Evolutionary conservation across 2,329 filamentous ascomycete species (phyloP).

Genomic region (Colletotrichum acutatum): DNA sequence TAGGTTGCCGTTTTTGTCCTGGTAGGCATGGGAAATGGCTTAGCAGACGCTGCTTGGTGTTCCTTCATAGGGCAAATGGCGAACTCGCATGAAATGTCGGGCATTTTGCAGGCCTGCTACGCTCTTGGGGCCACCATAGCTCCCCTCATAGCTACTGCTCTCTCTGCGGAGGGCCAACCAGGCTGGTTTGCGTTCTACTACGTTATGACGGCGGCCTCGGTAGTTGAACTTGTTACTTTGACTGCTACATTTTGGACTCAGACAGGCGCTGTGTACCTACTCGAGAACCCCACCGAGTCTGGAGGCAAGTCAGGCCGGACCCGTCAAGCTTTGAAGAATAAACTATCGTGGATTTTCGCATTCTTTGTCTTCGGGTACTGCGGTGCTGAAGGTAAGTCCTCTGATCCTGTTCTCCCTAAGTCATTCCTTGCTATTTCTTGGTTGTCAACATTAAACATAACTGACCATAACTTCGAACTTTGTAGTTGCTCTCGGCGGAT

Average conservation of each 20-base stretch:
- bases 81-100: constrained; percentile 77
- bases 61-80: constrained; percentile 76
- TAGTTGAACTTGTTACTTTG: neutral
- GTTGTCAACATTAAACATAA: too few species aligned
- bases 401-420: too few species aligned
- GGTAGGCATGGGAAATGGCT: constrained; percentile 76
- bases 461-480: neutral
- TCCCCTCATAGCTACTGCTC: constrained; percentile 75
- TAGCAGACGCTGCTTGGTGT: constrained; percentile 70
- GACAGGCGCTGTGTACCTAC: neutral
- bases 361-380: neutral
- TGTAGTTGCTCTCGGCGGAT: constrained; percentile 74
- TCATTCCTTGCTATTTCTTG: too few species aligned
- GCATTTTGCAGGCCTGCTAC: constrained; percentile 77
- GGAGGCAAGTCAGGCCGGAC: neutral
- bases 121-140: constrained; percentile 76
- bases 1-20: constrained; percentile 73
- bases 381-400: neutral
- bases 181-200: neutral
- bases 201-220: neutral
- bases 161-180: neutral
- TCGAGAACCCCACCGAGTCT: constrained; percentile 39
- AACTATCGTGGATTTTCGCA: neutral
- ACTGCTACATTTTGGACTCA: neutral
- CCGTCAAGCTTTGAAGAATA: neutral